Percentiles rank a stretch among this genome's conserved stretches.
Evolutionary conservation across 148 eudicot species (phyloP).

Genomic region (Camellia lanceoleosa): DNA sequence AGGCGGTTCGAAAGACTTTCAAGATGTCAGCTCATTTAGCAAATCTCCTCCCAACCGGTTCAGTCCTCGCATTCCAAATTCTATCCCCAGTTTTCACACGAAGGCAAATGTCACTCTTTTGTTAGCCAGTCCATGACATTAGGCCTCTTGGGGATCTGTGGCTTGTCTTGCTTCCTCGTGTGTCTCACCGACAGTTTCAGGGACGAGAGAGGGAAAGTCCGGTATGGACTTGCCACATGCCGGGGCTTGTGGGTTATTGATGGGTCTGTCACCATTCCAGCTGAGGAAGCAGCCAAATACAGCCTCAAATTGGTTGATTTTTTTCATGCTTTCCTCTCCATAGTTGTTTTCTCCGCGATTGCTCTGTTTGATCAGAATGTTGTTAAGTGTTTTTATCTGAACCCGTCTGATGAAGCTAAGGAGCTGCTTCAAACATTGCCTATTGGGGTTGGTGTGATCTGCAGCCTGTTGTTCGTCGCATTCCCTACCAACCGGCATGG

Average conservation of each 20-base stretch:
- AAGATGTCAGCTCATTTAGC: conserved; percentile 49
- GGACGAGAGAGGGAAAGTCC: conserved; percentile 65
- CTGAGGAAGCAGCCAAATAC: conserved; percentile 38
- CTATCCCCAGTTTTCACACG: conserved; percentile 58
- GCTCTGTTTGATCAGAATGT: conserved; percentile 62
- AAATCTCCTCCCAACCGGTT: conserved; percentile 74
- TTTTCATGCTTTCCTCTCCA: conserved; percentile 52
- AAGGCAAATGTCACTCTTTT: conserved; percentile 44
- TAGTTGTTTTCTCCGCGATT: conserved; percentile 45
- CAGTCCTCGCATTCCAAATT: conserved; percentile 65
- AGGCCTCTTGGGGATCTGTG: conserved; percentile 35
- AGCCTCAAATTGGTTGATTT: conserved; percentile 52
- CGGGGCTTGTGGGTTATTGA: conserved; percentile 64
- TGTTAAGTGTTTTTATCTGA: conserved; percentile 61
- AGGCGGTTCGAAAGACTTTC: conserved; percentile 52
- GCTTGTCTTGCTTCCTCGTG: conserved; percentile 45
- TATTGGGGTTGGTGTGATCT: conserved; percentile 51
- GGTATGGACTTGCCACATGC: conserved; percentile 67
- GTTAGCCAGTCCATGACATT: conserved; percentile 30
- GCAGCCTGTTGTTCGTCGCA: conserved; percentile 54
- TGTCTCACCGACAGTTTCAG: conserved; percentile 68
- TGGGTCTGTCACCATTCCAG: conserved; percentile 27
- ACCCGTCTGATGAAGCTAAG: conserved; percentile 44
- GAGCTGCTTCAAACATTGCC: conserved; percentile 46
- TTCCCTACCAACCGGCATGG: conserved; percentile 74